A percentile compares a stretch with the other conserved stretches of the same genome.
phyloP scores from a whole-genome alignment of 495 filamentous ascomycete genomes.

The Neurospora africana region DNA sequence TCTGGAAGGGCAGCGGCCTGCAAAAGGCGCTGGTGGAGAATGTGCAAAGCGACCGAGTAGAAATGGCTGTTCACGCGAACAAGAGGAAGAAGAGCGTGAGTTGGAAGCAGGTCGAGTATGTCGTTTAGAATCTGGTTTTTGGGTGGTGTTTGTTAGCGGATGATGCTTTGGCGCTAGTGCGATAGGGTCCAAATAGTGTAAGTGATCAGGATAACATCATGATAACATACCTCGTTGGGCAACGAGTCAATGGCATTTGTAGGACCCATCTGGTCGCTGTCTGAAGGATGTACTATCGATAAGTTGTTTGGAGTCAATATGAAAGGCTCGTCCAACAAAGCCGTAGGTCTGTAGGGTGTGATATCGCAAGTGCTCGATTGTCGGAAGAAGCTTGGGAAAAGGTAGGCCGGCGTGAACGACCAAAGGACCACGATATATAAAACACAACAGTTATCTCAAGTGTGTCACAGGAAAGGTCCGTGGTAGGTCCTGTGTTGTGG shows the following conservation, averaged over 20 bases:
- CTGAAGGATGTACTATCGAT: neutral
- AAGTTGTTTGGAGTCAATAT: neutral
- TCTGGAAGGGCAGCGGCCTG: slow-evolving; percentile 44
- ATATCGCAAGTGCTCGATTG: neutral
- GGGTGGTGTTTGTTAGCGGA: slow-evolving; percentile 4
- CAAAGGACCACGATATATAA: neutral
- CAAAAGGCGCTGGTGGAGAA: slow-evolving; percentile 56
- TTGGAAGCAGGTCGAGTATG: slow-evolving; percentile 51
- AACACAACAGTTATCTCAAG: neutral
- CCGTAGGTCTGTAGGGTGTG: neutral
- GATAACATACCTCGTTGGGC: slow-evolving; percentile 33
- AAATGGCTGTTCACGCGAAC: slow-evolving; percentile 54
- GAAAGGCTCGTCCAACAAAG: neutral
- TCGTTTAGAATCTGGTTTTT: slow-evolving; percentile 51
- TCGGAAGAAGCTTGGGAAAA: neutral
- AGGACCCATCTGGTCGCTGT: slow-evolving; percentile 14
- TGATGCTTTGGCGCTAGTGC: neutral
- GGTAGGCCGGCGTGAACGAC: neutral
- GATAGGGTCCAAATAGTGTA: neutral
- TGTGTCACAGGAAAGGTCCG: neutral
- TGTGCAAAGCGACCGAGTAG: slow-evolving; percentile 53
- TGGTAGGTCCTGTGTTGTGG: neutral
- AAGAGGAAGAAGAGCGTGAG: slow-evolving; percentile 49
- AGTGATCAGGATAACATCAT: neutral
- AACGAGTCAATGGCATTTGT: slow-evolving; percentile 25